A percentile compares a stretch with the other conserved stretches of the same genome.
Conservation (phyloP, 2,329 filamentous ascomycete genomes). For the Parafenestella ontariensis region DNA sequence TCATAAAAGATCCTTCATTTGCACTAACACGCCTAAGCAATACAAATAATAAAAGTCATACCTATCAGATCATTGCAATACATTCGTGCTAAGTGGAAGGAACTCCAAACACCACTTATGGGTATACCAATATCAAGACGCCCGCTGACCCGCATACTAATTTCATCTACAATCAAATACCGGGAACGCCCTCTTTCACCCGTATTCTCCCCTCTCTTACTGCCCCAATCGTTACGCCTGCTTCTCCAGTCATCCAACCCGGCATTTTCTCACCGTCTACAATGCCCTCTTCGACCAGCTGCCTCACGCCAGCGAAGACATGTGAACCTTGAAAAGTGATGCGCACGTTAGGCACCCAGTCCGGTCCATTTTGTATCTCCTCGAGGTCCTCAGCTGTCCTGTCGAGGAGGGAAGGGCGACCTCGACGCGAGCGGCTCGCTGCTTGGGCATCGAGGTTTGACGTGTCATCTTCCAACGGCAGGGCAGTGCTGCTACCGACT, state of each 20-base stretch:
- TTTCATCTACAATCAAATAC: constrained; percentile 20
- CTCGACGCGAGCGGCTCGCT: constrained; percentile 29
- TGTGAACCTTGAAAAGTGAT: constrained; percentile 78
- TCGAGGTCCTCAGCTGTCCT: constrained; percentile 40
- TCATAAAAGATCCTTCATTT: background rate
- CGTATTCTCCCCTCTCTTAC: constrained; percentile 71
- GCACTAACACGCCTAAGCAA: background rate
- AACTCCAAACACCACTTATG: constrained; percentile 29
- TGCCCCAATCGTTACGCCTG: constrained; percentile 76
- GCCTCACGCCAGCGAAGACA: constrained; percentile 80
- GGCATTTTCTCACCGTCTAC: constrained; percentile 82
- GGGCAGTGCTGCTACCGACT: constrained; percentile 2
- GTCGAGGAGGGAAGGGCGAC: constrained; percentile 45
- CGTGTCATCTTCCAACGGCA: constrained; percentile 22
- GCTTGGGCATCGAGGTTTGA: constrained; percentile 22
- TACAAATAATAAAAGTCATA: background rate
- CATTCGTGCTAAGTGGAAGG: constrained; percentile 1
- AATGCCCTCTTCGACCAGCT: constrained; percentile 77
- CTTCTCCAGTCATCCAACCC: constrained; percentile 89
- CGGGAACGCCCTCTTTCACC: constrained; percentile 34
- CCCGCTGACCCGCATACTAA: constrained; percentile 14
- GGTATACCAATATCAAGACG: constrained; percentile 35
- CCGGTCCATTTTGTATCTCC: constrained; percentile 30
- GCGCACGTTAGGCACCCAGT: constrained; percentile 66
- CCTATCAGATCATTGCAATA: background rate